Evolutionary conservation across 2,329 filamentous ascomycete genomes (phyloP).

Genomic region (Mycosphaerella arachidis): DNA sequence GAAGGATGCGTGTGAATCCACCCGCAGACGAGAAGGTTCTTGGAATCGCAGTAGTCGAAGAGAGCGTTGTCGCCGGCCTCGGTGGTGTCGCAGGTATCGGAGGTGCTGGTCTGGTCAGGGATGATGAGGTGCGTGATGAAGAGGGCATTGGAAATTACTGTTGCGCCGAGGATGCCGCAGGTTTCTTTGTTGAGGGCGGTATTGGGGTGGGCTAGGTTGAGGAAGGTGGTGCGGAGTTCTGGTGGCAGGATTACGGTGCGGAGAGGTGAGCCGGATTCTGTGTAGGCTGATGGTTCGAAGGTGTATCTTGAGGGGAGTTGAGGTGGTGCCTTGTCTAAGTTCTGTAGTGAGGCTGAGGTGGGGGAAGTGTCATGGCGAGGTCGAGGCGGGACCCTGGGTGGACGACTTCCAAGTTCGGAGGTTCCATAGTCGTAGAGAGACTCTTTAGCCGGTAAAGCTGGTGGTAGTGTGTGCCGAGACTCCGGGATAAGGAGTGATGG

Average conservation of each 20-base stretch:
- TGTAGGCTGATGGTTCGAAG: slow-evolving; percentile 78
- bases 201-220: slow-evolving; percentile 69
- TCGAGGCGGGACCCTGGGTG: slow-evolving; percentile 32
- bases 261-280: slow-evolving; percentile 83
- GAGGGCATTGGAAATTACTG: slow-evolving; percentile 83
- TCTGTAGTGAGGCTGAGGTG: slow-evolving; percentile 24
- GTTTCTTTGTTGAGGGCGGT: slow-evolving; percentile 83
- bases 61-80: slow-evolving; percentile 67
- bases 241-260: slow-evolving; percentile 83
- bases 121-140: slow-evolving; percentile 88
- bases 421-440: slow-evolving; percentile 16
- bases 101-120: slow-evolving; percentile 82
- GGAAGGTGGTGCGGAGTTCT: slow-evolving; percentile 67
- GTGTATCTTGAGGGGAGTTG: slow-evolving; percentile 60
- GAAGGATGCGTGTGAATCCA: slow-evolving; percentile 99
- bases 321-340: slow-evolving; percentile 26
- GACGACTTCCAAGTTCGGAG: slow-evolving; percentile 5
- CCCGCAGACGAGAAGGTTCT: slow-evolving; percentile 80
- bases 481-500: slow-evolving; percentile 22
- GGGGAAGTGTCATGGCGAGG: slow-evolving; percentile 10
- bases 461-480: slow-evolving; percentile 22
- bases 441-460: slow-evolving; percentile 31
- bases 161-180: slow-evolving; percentile 90
- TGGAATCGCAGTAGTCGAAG: slow-evolving; percentile 81
- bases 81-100: slow-evolving; percentile 90